These are phyloP conservation scores for Stephanodiscus minutulus DNA, from an alignment of 108 stramenopile species.

Conservation along the genomic window DNA sequence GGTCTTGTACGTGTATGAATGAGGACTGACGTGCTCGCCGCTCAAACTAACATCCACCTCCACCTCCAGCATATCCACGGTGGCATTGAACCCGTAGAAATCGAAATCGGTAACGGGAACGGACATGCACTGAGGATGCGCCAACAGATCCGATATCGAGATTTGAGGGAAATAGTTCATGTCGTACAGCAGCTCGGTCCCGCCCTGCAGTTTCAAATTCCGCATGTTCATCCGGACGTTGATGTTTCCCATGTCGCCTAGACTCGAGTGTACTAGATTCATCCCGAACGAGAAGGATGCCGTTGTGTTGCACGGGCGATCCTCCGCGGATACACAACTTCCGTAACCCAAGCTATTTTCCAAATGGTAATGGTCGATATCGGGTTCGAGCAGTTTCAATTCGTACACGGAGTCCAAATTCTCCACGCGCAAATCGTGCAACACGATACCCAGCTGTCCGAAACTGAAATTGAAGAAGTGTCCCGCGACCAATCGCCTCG, in stretches of 20 bases:
- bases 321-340: slow-evolving; percentile 1
- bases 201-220: slow-evolving; percentile 32
- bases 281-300: slow-evolving; percentile 38
- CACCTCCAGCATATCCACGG: slow-evolving; percentile 51
- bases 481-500: slow-evolving; percentile 18
- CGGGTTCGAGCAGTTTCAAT: slow-evolving; percentile 49
- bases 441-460: slow-evolving; percentile 20
- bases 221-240: slow-evolving; percentile 14
- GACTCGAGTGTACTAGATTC: slow-evolving; percentile 28
- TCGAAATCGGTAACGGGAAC: slow-evolving; percentile 27
- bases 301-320: slow-evolving; percentile 5
- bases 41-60: slow-evolving; percentile 27
- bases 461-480: slow-evolving; percentile 32
- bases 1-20: slow-evolving; percentile 24
- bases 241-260: slow-evolving; percentile 26
- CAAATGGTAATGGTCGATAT: slow-evolving; percentile 51
- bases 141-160: slow-evolving; percentile 31
- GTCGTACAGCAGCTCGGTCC: slow-evolving; percentile 45
- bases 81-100: slow-evolving; percentile 52
- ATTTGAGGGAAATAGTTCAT: slow-evolving; percentile 48
- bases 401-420: slow-evolving; percentile 35
- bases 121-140: slow-evolving; percentile 37
- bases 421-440: slow-evolving; percentile 36
- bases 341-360: slow-evolving; percentile 41
- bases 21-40: slow-evolving; percentile 2